Evolutionary conservation across 1,284 basidiomycete species (phyloP).

Genomic region (Ganoderma resinaceum): DNA sequence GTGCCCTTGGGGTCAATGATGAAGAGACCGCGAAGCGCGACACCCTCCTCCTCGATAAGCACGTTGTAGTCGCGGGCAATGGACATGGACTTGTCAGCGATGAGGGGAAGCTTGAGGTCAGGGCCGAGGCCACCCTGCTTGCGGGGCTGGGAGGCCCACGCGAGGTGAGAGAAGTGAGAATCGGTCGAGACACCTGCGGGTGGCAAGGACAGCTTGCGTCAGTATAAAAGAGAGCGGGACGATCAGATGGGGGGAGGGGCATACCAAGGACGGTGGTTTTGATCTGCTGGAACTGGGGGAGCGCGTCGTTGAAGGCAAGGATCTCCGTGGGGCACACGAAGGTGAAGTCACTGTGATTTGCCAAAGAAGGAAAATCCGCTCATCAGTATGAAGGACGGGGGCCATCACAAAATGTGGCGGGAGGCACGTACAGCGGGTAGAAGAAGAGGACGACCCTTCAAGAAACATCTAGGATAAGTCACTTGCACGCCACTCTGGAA

Average conservation of each 20-base stretch:
- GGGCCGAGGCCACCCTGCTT: constrained; percentile 89
- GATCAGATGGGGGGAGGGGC: no score
- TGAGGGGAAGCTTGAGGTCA: constrained; percentile 80
- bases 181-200: constrained; percentile 79
- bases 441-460: constrained; percentile 48
- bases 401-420: constrained; percentile 8
- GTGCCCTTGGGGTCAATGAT: constrained; percentile 89
- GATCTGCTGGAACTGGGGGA: constrained; percentile 75
- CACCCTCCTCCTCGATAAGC: constrained; percentile 84
- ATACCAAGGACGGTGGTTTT: constrained; percentile 81
- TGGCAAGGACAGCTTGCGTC: neutral
- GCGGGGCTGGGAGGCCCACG: constrained; percentile 83
- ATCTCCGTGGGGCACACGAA: constrained; percentile 95
- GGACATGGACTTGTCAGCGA: constrained; percentile 75
- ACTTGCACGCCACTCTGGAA: constrained; percentile 1
- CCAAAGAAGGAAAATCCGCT: neutral
- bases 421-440: constrained; percentile 73
- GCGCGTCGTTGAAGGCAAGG: constrained; percentile 89
- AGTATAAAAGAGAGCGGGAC: neutral
- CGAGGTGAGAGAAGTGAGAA: constrained; percentile 88
- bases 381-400: constrained; percentile 25
- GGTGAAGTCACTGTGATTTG: constrained; percentile 67
- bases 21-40: constrained; percentile 88
- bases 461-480: constrained; percentile 1
- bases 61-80: constrained; percentile 85